These are phyloP conservation scores for Colletotrichum neosansevieriae DNA, from an alignment of 2,329 filamentous ascomycete genomes.

Conservation along the genomic window DNA sequence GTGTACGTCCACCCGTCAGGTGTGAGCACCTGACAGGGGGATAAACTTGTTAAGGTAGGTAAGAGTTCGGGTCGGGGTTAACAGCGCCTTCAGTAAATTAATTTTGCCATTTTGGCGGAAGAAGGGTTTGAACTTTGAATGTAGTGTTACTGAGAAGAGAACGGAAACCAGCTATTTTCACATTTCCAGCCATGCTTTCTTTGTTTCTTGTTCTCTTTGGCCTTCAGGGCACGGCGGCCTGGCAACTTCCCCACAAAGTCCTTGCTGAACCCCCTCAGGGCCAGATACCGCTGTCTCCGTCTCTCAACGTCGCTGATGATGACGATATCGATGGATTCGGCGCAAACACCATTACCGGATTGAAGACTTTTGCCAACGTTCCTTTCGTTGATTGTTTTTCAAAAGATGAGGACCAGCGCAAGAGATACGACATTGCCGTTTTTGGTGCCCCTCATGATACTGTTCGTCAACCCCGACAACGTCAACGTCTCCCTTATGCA, in stretches of 20 bases:
- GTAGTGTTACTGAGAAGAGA: background rate
- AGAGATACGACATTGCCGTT: conserved; percentile 46
- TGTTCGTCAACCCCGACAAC: conserved; percentile 35
- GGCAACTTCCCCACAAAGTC: conserved; percentile 32
- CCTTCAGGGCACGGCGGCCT: conserved; percentile 4
- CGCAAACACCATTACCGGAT: conserved; percentile 37
- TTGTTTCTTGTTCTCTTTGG: background rate
- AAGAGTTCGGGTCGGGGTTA: background rate
- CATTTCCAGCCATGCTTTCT: background rate
- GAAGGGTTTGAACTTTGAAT: too few relatives aligned
- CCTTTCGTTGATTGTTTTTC: conserved; percentile 45
- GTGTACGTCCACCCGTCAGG: too few relatives aligned
- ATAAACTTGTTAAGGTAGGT: too few relatives aligned
- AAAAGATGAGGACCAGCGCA: conserved; percentile 23
- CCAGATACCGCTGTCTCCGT: conserved; percentile 39
- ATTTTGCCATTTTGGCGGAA: too few relatives aligned
- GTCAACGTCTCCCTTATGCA: background rate
- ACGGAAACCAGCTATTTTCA: background rate
- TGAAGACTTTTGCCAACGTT: conserved; percentile 45
- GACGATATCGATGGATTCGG: conserved; percentile 36
- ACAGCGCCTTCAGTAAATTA: too few relatives aligned
- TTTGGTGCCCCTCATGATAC: conserved; percentile 48
- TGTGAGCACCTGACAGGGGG: too few relatives aligned
- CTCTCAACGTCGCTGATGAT: conserved; percentile 20
- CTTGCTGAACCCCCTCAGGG: conserved; percentile 21